These are phyloP conservation scores for Clavispora santaluciae DNA, from an alignment of 805 yeast species.

Conservation along the genomic window DNA sequence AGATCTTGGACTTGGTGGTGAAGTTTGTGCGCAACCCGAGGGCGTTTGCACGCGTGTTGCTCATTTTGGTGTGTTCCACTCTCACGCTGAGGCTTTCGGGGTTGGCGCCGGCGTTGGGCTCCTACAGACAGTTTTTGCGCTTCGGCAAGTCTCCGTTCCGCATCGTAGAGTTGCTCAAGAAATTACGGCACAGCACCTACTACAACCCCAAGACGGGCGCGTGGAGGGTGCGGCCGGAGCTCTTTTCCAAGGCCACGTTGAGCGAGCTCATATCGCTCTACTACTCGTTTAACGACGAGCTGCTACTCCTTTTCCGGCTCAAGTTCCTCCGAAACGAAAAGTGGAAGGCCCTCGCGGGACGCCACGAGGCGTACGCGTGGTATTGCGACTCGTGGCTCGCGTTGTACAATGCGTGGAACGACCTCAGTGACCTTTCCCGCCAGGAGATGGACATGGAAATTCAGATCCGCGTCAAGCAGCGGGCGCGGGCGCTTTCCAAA, in stretches of 20 bases:
- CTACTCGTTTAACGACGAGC: conserved; percentile 64
- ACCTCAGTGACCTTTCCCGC: conserved; percentile 37
- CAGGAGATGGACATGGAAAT: conserved; percentile 51
- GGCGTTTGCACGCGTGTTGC: conserved; percentile 30
- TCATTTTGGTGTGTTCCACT: conserved; percentile 34
- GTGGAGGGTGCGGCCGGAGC: conserved; percentile 15
- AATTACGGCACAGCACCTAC: conserved; percentile 16
- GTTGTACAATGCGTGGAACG: conserved; percentile 45
- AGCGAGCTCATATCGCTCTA: conserved; percentile 53
- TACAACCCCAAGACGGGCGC: conserved; percentile 6
- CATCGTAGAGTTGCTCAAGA: conserved; percentile 32
- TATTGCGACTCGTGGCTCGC: conserved; percentile 58
- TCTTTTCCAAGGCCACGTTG: conserved; percentile 40
- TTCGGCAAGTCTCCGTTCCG: conserved; percentile 69
- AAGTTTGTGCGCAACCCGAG: conserved; percentile 35
- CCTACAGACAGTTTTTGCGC: conserved; percentile 63
- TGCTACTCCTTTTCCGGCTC: conserved; percentile 50
- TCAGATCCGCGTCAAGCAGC: conserved; percentile 56
- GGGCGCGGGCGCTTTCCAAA: conserved; percentile 43
- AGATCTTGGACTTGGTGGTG: conserved; percentile 28
- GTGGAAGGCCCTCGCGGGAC: conserved; percentile 34
- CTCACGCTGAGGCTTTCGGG: conserved; percentile 39
- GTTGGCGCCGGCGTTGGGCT: conserved; percentile 43
- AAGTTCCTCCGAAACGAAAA: conserved; percentile 39
- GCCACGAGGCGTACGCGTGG: conserved; percentile 68